phyloP scores from a whole-genome alignment of 768 basidiomycete genomes.

The Daedaleopsis sinensis region DNA sequence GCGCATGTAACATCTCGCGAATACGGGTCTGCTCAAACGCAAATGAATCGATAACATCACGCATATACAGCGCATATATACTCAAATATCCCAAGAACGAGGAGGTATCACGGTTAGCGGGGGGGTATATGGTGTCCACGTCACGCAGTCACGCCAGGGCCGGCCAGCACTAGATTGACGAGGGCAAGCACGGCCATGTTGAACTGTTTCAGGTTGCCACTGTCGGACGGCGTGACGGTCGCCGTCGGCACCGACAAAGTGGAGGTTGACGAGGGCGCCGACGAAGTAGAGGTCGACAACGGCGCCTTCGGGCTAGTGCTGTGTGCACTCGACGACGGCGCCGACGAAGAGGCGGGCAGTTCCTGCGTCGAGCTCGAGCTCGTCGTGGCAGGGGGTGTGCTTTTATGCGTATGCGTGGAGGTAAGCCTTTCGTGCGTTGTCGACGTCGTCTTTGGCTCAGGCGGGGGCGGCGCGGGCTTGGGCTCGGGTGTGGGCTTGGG shows the following conservation, averaged over 20 bases:
- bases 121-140: too few relatives aligned
- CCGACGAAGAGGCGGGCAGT: neutral
- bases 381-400: neutral
- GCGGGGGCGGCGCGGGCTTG: neutral
- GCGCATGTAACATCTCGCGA: too few relatives aligned
- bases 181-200: conserved; percentile 25
- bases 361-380: neutral
- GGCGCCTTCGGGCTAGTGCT: conserved; percentile 3
- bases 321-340: neutral
- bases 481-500: neutral
- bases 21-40: too few relatives aligned
- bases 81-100: too few relatives aligned
- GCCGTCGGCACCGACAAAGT: conserved; percentile 16
- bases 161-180: conserved; percentile 9
- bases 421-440: neutral
- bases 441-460: neutral
- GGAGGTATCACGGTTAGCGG: too few relatives aligned
- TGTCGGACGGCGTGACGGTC: conserved; percentile 14
- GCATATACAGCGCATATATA: too few relatives aligned
- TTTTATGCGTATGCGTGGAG: neutral
- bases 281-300: conserved; percentile 9
- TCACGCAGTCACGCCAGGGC: too few relatives aligned
- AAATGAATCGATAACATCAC: too few relatives aligned
- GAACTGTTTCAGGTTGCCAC: conserved; percentile 23
- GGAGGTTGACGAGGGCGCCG: conserved; percentile 14